Conservation (phyloP, 2,329 filamentous ascomycete genomes). For the Cladosporium cucumerinum region DNA sequence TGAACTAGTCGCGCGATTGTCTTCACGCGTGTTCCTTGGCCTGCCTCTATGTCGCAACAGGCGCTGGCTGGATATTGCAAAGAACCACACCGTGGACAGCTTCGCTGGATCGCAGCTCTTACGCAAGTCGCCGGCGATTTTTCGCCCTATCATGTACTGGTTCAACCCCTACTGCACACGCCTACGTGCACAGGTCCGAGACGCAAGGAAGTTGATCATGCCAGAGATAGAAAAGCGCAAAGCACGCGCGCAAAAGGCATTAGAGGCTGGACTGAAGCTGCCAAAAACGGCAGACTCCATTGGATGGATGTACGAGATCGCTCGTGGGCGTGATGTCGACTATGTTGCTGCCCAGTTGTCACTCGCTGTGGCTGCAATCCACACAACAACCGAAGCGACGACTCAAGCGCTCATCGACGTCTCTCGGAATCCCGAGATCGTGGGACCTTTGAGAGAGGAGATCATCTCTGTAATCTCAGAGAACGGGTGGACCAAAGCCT, state of each 20-base stretch:
- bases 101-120: slow-evolving; percentile 35
- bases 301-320: slow-evolving; percentile 28
- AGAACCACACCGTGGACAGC: slow-evolving; percentile 36
- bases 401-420: slow-evolving; percentile 27
- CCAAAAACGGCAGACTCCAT: slow-evolving; percentile 28
- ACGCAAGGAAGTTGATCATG: slow-evolving; percentile 35
- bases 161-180: slow-evolving; percentile 36
- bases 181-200: slow-evolving; percentile 32
- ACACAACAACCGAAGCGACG: slow-evolving; percentile 31
- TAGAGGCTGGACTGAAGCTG: slow-evolving; percentile 20
- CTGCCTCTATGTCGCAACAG: slow-evolving; percentile 37
- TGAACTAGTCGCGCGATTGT: slow-evolving; percentile 39
- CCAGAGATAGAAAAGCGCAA: slow-evolving; percentile 36
- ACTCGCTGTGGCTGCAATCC: slow-evolving; percentile 27
- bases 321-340: slow-evolving; percentile 21
- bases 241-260: slow-evolving; percentile 20
- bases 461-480: slow-evolving; percentile 26
- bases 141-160: slow-evolving; percentile 35
- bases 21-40: slow-evolving; percentile 42
- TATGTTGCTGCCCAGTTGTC: slow-evolving; percentile 24
- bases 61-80: slow-evolving; percentile 38
- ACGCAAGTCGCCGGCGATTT: slow-evolving; percentile 34
- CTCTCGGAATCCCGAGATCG: slow-evolving; percentile 25
- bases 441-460: slow-evolving; percentile 29
- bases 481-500: slow-evolving; percentile 31